Evolutionary conservation across 345 rosid species (phyloP), one percentile per base, ranked within the genome.

Genomic region (Arabidopsis suecica): DNA sequence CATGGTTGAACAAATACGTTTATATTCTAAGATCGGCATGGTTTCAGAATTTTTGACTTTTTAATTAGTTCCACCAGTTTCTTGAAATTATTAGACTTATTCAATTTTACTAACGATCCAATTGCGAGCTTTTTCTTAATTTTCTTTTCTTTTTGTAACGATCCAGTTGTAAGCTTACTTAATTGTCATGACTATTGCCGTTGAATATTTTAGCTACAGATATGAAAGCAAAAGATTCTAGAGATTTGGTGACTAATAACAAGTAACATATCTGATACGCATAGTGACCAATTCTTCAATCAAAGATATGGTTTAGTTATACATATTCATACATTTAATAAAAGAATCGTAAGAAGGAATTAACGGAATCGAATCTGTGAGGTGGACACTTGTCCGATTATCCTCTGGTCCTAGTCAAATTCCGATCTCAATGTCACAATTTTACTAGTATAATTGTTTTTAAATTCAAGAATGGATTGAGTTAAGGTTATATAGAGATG

Each of bases 251-350:
- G 74, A 42, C 6, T 51, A 33, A 32, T 60, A 59, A 59, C 54
- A 75, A 57, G 54, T 59, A 42, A 33, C 62, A 68, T 42, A 76
- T 68, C 51, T 61, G 68, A 68, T 61, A 32, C 74, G 58, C 69
- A 23, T 38, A 22, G 16, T 50, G 74, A 75, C 69, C 69, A 16
- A 60, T 75, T 75, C 79, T 60, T 68, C 69, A 13, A 30, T 61
- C 41, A 68, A 69, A 62, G 23, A 76, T 69, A 76, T 61, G 55
- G 50, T 62, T 61, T 42, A 33, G 32, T 61, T 12, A 25, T 58
- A 18, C 44, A 38, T 40, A 25, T 58, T 28, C 44, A 38, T 40
- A 12, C 34, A 20, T 23, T 33, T 47, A 28, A 48, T 5, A 14
- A 9, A 44, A 33, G 30, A 16, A 65, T 73, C 34, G 25, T 5